phyloP scores from a whole-genome alignment of 208 protist species.

The Borovskyia barvae region DNA sequence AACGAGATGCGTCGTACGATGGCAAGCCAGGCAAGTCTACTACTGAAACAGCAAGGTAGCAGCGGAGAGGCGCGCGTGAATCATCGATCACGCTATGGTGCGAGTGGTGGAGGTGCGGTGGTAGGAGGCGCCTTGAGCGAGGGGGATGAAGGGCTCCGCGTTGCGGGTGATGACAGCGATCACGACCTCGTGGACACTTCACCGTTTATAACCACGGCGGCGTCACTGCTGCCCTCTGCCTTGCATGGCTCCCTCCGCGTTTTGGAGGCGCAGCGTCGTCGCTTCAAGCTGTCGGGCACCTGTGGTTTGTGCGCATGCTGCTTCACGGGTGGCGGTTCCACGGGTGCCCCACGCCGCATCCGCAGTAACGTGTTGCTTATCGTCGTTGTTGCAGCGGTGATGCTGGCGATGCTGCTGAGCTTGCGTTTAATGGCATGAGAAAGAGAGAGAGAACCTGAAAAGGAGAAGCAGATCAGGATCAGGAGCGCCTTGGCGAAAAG shows the following conservation, averaged over 20 bases:
- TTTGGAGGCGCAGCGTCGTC: slow-evolving; percentile 10
- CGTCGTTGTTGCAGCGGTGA: slow-evolving; percentile 3
- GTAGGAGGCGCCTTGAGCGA: background rate
- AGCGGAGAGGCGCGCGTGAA: slow-evolving; percentile 1
- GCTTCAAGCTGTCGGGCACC: slow-evolving; percentile 18
- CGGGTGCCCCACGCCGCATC: slow-evolving; percentile 4
- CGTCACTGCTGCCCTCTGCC: slow-evolving; percentile 14
- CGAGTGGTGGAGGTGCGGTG: background rate
- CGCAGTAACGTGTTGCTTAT: slow-evolving; percentile 8
- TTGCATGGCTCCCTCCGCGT: slow-evolving; percentile 19
- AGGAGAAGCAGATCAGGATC: too few relatives aligned
- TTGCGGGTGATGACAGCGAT: background rate
- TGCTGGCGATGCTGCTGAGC: slow-evolving; percentile 14
- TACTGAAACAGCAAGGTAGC: slow-evolving; percentile 33
- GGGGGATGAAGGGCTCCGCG: too few relatives aligned
- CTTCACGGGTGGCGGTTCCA: slow-evolving; percentile 14
- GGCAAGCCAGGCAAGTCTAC: slow-evolving; percentile 52
- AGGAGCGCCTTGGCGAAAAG: too few relatives aligned
- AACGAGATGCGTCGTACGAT: slow-evolving; percentile 63
- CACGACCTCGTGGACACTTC: slow-evolving; percentile 13
- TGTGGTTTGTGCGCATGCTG: slow-evolving; percentile 11
- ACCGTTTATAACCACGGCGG: slow-evolving; percentile 17
- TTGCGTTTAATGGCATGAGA: background rate
- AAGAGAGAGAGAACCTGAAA: too few relatives aligned
- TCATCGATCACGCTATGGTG: too few relatives aligned